Evolutionary conservation across 805 yeast genomes (phyloP).

Genomic region (Yamadazyma laniorum): DNA sequence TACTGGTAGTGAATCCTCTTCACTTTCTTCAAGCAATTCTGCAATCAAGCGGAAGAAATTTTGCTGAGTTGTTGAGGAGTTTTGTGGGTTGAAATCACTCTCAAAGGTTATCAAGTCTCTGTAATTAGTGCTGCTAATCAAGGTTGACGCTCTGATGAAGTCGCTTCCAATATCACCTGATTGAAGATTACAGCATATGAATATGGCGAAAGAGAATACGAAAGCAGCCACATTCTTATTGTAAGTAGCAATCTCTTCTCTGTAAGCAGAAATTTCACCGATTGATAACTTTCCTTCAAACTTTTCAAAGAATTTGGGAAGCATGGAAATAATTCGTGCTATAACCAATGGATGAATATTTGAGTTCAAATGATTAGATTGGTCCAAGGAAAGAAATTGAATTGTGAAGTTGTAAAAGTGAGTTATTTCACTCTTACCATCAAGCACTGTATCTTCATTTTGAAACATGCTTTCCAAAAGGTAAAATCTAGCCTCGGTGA

Average conservation of each 20-base stretch:
- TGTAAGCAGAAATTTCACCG: background rate
- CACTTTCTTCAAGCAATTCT: slow-evolving; percentile 56
- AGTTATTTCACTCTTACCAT: slow-evolving; percentile 15
- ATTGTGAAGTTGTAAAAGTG: slow-evolving; percentile 15
- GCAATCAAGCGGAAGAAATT: slow-evolving; percentile 39
- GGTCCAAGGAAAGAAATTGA: slow-evolving; percentile 18
- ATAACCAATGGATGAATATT: slow-evolving; percentile 35
- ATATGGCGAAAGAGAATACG: slow-evolving; percentile 26
- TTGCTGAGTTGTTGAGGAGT: slow-evolving; percentile 25
- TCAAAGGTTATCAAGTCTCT: slow-evolving; percentile 25
- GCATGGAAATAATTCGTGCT: slow-evolving; percentile 47
- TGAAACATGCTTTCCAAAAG: slow-evolving; percentile 42
- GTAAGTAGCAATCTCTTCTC: background rate
- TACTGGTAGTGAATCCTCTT: slow-evolving; percentile 77
- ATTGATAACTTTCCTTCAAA: slow-evolving; percentile 34
- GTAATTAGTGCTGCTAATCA: slow-evolving; percentile 57
- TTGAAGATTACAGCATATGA: slow-evolving; percentile 17
- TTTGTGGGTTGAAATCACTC: slow-evolving; percentile 7
- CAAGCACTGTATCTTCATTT: slow-evolving; percentile 34
- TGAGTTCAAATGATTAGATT: slow-evolving; percentile 9
- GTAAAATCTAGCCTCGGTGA: slow-evolving; percentile 41
- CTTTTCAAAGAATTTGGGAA: slow-evolving; percentile 59
- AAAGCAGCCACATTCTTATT: slow-evolving; percentile 25
- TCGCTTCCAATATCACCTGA: slow-evolving; percentile 7
- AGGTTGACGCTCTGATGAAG: slow-evolving; percentile 28